Base-by-base conservation (phyloP, 2,329 filamentous ascomycete species). In the Fusarium sp. region DNA sequence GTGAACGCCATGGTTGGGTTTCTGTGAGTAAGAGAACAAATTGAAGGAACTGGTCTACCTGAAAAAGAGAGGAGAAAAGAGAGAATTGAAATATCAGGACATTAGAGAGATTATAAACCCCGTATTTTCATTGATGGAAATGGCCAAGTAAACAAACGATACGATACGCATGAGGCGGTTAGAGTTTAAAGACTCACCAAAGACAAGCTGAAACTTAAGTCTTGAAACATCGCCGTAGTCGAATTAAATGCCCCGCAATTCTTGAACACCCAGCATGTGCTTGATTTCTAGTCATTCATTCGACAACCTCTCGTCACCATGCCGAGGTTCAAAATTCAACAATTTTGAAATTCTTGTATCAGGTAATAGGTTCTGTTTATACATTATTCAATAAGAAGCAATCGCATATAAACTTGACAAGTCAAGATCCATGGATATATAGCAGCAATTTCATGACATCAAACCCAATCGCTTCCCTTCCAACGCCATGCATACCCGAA, bases 1-100 rank as follows among this genome's bases (percentile, higher is more conserved):
- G 96, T 96, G 82, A 97, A 97, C 3, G 95, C 94, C 96, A 98
- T 98, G 52, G 39, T 26, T 33, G 30, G 45, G 19, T 35, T 54
- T 45, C 13, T 20, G 30, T 20, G 35, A n/a, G 35, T 11, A 10
- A 37, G 17, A 37, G 5, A 37, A 37, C 35, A n/a, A 37, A n/a
- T n/a, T 37, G 35, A 37, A 4, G 5, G 17, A 5, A 8, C 17
- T 9, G 17, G 39, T 22, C 33, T 41, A 43, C 49, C 33, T 40
- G 30, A 26, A 15, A 32, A 30, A 24, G 17, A n/a, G 19, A 30
- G 26, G 43, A 24, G 17, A 20, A 19, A 30, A 32, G 5, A 45
- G 28, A 37, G 17, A n/a, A 28, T 7, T 11, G 2, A 5, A 26
- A 15, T 32, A 17, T 40, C n/a, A 17, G 14, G 24, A 17, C 19